Percentiles rank a stretch among this genome's conserved stretches.
These are phyloP conservation scores for Candida saitoana DNA, from an alignment of 805 yeast species.

Conservation along the genomic window DNA sequence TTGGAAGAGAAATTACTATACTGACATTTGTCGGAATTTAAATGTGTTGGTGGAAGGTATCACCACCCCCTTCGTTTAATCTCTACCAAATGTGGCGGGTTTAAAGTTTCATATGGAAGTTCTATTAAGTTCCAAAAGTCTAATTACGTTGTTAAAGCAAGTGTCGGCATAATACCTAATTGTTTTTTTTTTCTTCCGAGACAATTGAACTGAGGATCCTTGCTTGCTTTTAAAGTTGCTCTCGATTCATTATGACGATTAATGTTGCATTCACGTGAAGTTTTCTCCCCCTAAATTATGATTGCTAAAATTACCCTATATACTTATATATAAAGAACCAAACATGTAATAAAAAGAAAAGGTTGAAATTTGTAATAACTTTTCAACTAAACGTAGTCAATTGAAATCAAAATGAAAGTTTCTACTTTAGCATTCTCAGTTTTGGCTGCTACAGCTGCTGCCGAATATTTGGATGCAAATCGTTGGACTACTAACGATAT, in stretches of 20 bases:
- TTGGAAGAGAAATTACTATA: too few species aligned
- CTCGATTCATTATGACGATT: not conserved
- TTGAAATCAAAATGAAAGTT: constrained; percentile 1
- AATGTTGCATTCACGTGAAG: not conserved
- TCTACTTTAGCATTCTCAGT: not conserved
- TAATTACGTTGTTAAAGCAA: not conserved
- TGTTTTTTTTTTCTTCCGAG: not conserved
- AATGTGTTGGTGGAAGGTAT: not conserved
- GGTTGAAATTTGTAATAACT: not conserved
- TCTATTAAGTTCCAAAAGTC: not conserved
- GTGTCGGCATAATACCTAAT: not conserved
- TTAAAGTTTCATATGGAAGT: not conserved
- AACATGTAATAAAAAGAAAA: not conserved
- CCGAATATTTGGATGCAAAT: constrained; percentile 2
- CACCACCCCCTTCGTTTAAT: not conserved
- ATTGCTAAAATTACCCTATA: not conserved
- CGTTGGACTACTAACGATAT: constrained; percentile 19
- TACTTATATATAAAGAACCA: not conserved
- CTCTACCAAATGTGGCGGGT: not conserved
- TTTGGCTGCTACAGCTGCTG: constrained; percentile 3
- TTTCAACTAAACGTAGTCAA: not conserved
- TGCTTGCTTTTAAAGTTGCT: not conserved
- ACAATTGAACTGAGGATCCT: not conserved
- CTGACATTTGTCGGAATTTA: not conserved
- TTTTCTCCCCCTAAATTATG: not conserved